Evolutionary conservation across 495 filamentous ascomycete genomes (phyloP).

Genomic region (Xylaria scruposa): DNA sequence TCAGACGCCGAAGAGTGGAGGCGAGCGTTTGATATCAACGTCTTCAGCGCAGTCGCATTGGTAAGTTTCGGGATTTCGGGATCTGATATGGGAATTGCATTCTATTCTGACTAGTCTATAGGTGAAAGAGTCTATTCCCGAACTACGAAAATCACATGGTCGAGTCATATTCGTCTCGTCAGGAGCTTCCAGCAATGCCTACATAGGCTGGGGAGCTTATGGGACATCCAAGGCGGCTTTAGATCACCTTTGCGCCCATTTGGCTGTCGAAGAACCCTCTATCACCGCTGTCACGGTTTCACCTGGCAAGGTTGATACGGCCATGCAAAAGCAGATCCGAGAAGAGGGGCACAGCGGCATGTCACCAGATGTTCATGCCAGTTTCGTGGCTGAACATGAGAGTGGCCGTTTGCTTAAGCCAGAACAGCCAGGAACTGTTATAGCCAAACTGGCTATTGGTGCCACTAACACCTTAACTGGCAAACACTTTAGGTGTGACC

Average conservation of each 20-base stretch:
- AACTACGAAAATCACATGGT: conserved; percentile 71
- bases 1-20: conserved; percentile 74
- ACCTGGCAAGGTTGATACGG: conserved; percentile 89
- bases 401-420: conserved; percentile 76
- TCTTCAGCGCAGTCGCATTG: conserved; percentile 79
- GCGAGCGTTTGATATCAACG: conserved; percentile 78
- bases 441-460: conserved; percentile 70
- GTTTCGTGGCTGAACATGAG: conserved; percentile 70
- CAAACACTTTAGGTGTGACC: conserved; percentile 68
- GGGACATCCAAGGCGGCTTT: conserved; percentile 87
- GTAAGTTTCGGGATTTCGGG: conserved; percentile 53
- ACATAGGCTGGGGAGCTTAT: conserved; percentile 79
- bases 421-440: conserved; percentile 84
- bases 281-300: conserved; percentile 73
- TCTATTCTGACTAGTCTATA: conserved; percentile 44
- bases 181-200: conserved; percentile 71
- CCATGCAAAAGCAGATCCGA: conserved; percentile 87
- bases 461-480: conserved; percentile 73
- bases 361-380: conserved; percentile 68
- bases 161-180: conserved; percentile 77
- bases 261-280: conserved; percentile 80
- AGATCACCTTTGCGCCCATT: conserved; percentile 76
- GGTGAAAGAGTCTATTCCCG: conserved; percentile 76
- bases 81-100: not conserved
- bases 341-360: conserved; percentile 71